A percentile compares a stretch with the other conserved stretches of the same genome.
These are phyloP conservation scores for Nematocida major DNA, from an alignment of 371 early-diverging fungal genomes.

Conservation along the genomic window DNA sequence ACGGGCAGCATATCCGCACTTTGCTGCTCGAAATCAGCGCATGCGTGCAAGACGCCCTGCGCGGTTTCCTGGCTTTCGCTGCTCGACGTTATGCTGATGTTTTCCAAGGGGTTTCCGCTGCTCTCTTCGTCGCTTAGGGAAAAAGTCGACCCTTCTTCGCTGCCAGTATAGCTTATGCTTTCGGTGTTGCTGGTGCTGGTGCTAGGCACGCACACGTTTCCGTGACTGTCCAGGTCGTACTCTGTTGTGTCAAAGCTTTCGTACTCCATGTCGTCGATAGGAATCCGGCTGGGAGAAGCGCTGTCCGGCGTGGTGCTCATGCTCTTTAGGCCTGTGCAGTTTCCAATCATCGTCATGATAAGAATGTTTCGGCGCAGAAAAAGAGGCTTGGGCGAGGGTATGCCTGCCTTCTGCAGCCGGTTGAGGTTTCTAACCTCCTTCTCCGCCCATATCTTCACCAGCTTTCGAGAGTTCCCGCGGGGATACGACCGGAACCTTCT, in stretches of 20 bases:
- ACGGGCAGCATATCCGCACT: too few relatives aligned
- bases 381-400: conserved; percentile 85
- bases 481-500: conserved; percentile 89
- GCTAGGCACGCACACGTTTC: background rate
- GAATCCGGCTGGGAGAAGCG: too few relatives aligned
- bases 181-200: background rate
- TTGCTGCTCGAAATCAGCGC: too few relatives aligned
- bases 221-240: background rate
- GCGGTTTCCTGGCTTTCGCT: background rate
- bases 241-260: background rate
- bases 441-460: conserved; percentile 98
- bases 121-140: background rate
- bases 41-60: too few relatives aligned
- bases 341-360: conserved; percentile 88
- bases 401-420: conserved; percentile 76
- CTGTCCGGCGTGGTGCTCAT: background rate
- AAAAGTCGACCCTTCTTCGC: background rate
- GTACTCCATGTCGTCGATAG: too few relatives aligned
- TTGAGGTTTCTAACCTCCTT: conserved; percentile 97
- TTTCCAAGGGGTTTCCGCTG: background rate
- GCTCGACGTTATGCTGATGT: conserved; percentile 9
- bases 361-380: conserved; percentile 85
- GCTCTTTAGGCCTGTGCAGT: conserved; percentile 68
- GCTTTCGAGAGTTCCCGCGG: conserved; percentile 87
- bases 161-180: background rate